phyloP scores from a whole-genome alignment of 140 eudicot species.

The Eryngium alpinum region DNA sequence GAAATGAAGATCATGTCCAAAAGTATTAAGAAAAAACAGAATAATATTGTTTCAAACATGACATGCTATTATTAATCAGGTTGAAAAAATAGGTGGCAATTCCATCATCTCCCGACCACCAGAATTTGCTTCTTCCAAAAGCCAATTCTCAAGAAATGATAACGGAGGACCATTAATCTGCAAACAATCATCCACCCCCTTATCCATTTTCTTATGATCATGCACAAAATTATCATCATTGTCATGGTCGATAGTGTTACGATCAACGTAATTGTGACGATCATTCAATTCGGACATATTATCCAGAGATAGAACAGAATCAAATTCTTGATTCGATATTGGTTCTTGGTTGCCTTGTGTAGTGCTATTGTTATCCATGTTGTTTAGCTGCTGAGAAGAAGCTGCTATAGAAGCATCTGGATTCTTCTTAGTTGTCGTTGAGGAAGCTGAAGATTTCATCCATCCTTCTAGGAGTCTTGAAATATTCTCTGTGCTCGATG shows the following conservation, averaged over 20 bases:
- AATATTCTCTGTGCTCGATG: constrained; percentile 75
- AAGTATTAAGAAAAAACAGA: not conserved
- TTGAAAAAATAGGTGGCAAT: constrained; percentile 12
- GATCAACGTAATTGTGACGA: not conserved
- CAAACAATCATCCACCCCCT: not conserved
- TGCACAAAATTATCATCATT: not conserved
- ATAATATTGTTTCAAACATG: not conserved
- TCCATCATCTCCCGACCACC: constrained; percentile 18
- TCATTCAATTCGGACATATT: not conserved
- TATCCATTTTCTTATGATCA: not conserved
- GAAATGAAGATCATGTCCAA: not conserved
- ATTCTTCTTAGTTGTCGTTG: not conserved
- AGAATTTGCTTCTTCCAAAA: constrained; percentile 9
- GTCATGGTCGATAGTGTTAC: not conserved
- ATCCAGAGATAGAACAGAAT: constrained; percentile 42
- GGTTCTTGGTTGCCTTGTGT: constrained; percentile 17
- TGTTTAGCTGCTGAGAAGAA: not conserved
- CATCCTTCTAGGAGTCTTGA: constrained; percentile 77
- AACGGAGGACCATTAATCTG: constrained; percentile 14
- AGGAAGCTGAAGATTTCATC: constrained; percentile 54
- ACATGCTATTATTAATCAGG: not conserved
- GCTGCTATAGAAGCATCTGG: not conserved
- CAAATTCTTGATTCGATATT: constrained; percentile 35
- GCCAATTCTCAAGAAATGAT: constrained; percentile 21
- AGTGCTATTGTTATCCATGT: not conserved